A percentile compares a stretch with the other conserved stretches of the same genome.
These are phyloP conservation scores for Salix koriyanagi DNA, from an alignment of 345 rosid species.

Conservation along the genomic window DNA sequence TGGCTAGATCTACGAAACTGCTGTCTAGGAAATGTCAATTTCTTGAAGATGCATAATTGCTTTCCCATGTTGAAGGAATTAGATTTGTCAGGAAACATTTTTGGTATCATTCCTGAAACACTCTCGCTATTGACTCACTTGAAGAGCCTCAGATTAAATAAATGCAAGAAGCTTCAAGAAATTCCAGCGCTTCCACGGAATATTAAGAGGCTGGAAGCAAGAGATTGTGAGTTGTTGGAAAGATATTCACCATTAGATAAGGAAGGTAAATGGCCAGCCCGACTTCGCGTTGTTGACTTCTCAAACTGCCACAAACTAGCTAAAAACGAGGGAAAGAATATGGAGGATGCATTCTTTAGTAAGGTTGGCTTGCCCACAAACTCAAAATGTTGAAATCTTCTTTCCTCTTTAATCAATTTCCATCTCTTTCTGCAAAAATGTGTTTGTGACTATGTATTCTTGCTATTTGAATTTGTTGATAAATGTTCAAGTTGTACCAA, in stretches of 20 bases:
- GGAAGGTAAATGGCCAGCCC: neutral
- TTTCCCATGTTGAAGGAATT: constrained; percentile 9
- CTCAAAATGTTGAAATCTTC: too few relatives aligned
- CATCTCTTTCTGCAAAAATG: neutral
- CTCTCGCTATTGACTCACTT: constrained; percentile 1
- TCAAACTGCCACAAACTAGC: constrained; percentile 19
- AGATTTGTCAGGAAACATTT: constrained; percentile 10
- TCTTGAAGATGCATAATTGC: constrained; percentile 3
- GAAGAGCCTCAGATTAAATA: constrained; percentile 6
- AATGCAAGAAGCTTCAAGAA: constrained; percentile 17
- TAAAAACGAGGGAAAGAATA: neutral
- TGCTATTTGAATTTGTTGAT: neutral
- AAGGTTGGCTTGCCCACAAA: constrained; percentile 2
- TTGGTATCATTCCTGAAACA: constrained; percentile 13
- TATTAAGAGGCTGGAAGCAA: constrained; percentile 14
- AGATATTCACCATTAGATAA: constrained; percentile 2
- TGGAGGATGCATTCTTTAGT: neutral
- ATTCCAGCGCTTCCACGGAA: constrained; percentile 16
- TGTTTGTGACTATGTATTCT: neutral
- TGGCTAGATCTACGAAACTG: constrained; percentile 4
- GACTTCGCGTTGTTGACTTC: constrained; percentile 16
- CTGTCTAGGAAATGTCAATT: constrained; percentile 4
- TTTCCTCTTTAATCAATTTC: neutral
- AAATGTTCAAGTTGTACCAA: neutral
- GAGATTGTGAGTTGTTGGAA: constrained; percentile 13